Conservation (phyloP, 2,329 filamentous ascomycete species). For the Botryotinia convoluta region DNA sequence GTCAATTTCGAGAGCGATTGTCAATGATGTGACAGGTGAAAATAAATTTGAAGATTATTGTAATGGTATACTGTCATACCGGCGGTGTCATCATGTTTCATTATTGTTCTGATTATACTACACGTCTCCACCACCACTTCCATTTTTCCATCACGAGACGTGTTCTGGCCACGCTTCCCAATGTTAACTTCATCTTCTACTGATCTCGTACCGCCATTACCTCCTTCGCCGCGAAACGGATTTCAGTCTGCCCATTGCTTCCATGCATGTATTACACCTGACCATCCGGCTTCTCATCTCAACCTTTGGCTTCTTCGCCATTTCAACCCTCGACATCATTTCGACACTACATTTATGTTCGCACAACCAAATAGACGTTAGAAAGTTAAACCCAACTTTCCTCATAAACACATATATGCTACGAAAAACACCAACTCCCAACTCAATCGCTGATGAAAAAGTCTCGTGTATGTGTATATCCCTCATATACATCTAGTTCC, state of each 20-base stretch:
- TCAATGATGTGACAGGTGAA: background rate
- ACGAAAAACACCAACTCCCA: slow-evolving; percentile 1
- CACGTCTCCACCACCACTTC: background rate
- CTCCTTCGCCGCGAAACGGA: background rate
- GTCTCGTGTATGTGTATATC: slow-evolving; percentile 3
- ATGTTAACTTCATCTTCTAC: background rate
- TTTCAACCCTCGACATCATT: background rate
- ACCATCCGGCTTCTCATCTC: background rate
- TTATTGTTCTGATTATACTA: background rate
- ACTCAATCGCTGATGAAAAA: slow-evolving; percentile 12
- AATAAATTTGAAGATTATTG: background rate
- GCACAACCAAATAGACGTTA: slow-evolving; percentile 2
- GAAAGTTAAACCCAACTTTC: background rate
- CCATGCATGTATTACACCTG: slow-evolving; percentile 3
- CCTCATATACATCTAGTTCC: slow-evolving; percentile 4
- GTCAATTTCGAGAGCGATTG: background rate
- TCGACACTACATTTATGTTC: slow-evolving; percentile 3
- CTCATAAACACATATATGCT: slow-evolving; percentile 11
- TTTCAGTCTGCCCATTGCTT: background rate
- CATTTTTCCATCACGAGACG: background rate
- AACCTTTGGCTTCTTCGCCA: background rate
- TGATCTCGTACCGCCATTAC: background rate
- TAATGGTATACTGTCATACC: background rate
- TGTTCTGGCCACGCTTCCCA: background rate
- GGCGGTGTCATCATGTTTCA: background rate